phyloP scores from a whole-genome alignment of 371 early-diverging fungal species.

The Mortierella sp. region DNA sequence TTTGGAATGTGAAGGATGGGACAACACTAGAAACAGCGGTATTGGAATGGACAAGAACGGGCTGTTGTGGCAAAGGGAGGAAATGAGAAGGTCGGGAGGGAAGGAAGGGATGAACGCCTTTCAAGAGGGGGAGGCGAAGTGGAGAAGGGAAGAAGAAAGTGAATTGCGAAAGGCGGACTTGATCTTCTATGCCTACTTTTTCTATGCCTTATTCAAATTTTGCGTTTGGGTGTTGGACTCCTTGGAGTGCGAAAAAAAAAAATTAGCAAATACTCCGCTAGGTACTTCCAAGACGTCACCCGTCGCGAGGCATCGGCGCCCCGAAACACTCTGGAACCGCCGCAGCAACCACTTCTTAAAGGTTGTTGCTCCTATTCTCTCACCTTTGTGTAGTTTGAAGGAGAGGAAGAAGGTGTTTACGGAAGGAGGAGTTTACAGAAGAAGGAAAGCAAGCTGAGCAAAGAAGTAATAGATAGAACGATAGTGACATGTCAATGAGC shows the following conservation, averaged over 20 bases:
- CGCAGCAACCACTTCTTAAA: too few relatives aligned
- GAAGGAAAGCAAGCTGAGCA: too few relatives aligned
- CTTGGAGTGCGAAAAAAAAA: not conserved
- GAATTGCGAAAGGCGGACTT: slow-evolving; percentile 10
- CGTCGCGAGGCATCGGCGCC: too few relatives aligned
- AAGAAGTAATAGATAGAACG: too few relatives aligned
- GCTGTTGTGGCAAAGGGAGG: slow-evolving; percentile 6
- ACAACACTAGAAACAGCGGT: slow-evolving; percentile 8
- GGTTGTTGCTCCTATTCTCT: too few relatives aligned
- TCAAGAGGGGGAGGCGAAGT: slow-evolving; percentile 5
- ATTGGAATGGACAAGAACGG: slow-evolving; percentile 1
- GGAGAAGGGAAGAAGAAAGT: not conserved
- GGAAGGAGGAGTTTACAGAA: too few relatives aligned
- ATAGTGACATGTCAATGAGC: too few relatives aligned
- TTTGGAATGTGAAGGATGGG: slow-evolving; percentile 7
- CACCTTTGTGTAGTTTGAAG: too few relatives aligned
- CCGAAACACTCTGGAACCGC: too few relatives aligned
- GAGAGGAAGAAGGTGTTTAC: too few relatives aligned
- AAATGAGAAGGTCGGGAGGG: not conserved
- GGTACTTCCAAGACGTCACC: slow-evolving; percentile 1
- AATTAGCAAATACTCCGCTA: not conserved
- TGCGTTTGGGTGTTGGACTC: slow-evolving; percentile 5
- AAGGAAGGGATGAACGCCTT: slow-evolving; percentile 7
- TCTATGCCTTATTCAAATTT: slow-evolving; percentile 4
- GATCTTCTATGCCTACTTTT: slow-evolving; percentile 23